phyloP scores from a whole-genome alignment of 768 basidiomycete genomes.

The Suillus lakei region DNA sequence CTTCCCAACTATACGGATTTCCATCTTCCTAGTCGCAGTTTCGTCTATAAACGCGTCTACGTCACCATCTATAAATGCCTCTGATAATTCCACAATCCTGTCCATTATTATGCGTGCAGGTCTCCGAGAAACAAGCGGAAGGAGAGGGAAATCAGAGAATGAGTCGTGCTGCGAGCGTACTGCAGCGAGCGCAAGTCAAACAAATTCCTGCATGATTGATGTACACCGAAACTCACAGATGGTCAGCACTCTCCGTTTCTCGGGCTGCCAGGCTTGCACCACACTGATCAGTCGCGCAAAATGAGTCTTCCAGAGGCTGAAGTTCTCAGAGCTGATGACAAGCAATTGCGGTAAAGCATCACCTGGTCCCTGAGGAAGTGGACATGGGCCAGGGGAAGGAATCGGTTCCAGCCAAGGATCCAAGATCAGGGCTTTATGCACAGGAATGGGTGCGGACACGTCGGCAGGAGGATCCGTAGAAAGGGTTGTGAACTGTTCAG shows the following conservation, averaged over 20 bases:
- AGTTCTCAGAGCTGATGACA: constrained; percentile 77
- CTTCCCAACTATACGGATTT: constrained; percentile 24
- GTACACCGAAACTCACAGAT: constrained; percentile 43
- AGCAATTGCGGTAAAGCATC: constrained; percentile 46
- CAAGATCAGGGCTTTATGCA: constrained; percentile 62
- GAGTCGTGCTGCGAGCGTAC: constrained; percentile 29
- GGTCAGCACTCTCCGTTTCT: constrained; percentile 49
- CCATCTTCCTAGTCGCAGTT: constrained; percentile 24
- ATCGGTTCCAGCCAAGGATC: constrained; percentile 90
- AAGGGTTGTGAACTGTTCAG: constrained; percentile 49
- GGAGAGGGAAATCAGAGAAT: constrained; percentile 34
- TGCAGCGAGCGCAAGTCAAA: constrained; percentile 9
- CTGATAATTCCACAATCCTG: constrained; percentile 25
- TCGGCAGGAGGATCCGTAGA: constrained; percentile 50
- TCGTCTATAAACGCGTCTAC: not conserved
- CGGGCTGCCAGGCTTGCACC: constrained; percentile 57
- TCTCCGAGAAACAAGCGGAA: constrained; percentile 26
- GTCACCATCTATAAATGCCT: constrained; percentile 28
- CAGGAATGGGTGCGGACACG: constrained; percentile 50
- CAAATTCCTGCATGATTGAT: not conserved
- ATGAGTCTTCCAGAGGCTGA: constrained; percentile 81
- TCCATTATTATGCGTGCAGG: constrained; percentile 24
- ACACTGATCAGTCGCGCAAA: constrained; percentile 62
- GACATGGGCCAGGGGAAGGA: constrained; percentile 55
- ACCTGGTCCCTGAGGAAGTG: constrained; percentile 17